Evolutionary conservation across 176 grass and related monocot genomes (phyloP).

Genomic region (Guadua angustifolia): DNA sequence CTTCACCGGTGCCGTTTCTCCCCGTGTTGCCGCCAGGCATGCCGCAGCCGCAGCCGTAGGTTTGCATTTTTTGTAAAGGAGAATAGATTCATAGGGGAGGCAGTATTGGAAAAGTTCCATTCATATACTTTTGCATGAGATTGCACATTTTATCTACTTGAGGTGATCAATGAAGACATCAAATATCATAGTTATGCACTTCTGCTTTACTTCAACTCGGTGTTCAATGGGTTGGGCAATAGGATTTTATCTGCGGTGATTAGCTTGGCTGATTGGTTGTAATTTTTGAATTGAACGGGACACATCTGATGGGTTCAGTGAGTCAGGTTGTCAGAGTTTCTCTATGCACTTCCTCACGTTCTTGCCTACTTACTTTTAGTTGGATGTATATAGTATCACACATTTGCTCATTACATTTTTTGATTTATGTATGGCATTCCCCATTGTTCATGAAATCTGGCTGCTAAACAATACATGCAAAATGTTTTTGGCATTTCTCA

Average conservation of each 20-base stretch:
- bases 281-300: not conserved
- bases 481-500: not conserved
- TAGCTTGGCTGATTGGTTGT: not conserved
- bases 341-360: not conserved
- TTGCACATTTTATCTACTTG: not conserved
- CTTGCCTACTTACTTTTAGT: not conserved
- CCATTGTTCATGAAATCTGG: not conserved
- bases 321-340: not conserved
- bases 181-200: constrained; percentile 8
- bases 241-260: constrained; percentile 8
- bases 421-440: not conserved
- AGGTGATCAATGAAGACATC: not conserved
- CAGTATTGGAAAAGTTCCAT: not conserved
- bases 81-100: not conserved
- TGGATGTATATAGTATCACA: constrained; percentile 3
- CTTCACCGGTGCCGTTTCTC: constrained; percentile 10
- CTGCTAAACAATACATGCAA: not conserved
- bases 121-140: not conserved
- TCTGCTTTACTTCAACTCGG: constrained; percentile 29
- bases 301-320: not conserved
- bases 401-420: not conserved
- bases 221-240: not conserved
- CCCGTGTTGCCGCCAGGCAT: constrained; percentile 36
- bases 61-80: not conserved
- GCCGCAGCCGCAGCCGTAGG: constrained; percentile 20